These are phyloP conservation scores for Phanerochaete sordida DNA, from an alignment of 768 basidiomycete genomes.

Conservation along the genomic window DNA sequence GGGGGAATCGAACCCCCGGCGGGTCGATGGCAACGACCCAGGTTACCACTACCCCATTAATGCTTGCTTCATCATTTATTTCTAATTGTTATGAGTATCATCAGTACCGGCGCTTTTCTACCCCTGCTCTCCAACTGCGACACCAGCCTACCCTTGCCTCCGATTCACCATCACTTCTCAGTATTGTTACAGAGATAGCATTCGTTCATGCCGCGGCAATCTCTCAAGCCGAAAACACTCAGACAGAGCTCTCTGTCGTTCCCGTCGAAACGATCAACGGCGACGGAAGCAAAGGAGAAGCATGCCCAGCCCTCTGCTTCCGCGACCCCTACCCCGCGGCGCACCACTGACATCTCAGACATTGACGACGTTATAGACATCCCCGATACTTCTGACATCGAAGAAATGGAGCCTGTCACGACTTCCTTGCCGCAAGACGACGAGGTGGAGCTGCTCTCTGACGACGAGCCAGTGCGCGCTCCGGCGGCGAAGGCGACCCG, in stretches of 20 bases:
- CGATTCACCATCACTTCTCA: neutral
- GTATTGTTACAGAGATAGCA: neutral
- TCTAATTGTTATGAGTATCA: no score
- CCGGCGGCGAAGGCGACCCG: neutral
- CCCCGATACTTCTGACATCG: neutral
- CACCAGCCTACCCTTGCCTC: no score
- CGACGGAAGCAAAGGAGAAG: neutral
- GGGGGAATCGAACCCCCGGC: slow-evolving; percentile 87
- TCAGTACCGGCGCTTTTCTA: no score
- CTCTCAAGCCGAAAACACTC: neutral
- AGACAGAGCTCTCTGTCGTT: neutral
- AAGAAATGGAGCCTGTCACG: neutral
- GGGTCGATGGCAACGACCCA: slow-evolving; percentile 54
- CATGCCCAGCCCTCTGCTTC: neutral
- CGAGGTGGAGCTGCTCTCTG: neutral
- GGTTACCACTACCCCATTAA: slow-evolving; percentile 36
- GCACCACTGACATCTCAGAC: neutral
- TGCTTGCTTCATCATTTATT: slow-evolving; percentile 16
- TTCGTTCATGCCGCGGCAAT: neutral
- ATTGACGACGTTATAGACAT: neutral
- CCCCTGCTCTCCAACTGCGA: no score
- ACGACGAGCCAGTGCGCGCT: neutral
- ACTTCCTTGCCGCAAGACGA: neutral
- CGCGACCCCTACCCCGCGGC: neutral
- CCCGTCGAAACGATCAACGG: neutral